Conservation (phyloP, 2,329 filamentous ascomycete species). For the Aspergillus floridensis region DNA sequence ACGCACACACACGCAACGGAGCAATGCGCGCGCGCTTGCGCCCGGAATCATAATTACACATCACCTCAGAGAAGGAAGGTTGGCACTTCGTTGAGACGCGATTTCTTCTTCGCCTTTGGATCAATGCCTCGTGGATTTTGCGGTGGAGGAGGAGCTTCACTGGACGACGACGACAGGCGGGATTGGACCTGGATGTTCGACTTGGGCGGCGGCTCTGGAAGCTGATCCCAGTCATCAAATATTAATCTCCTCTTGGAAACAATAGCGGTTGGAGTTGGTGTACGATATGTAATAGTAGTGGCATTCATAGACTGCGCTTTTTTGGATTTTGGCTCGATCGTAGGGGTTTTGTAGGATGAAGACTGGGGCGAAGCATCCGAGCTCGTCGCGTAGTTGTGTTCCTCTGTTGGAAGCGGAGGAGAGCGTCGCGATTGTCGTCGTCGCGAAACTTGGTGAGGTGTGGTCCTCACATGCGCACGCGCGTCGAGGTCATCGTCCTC, state of each 20-base stretch:
- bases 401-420: no score
- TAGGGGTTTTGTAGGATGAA: neutral
- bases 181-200: conserved; percentile 22
- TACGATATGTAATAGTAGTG: conserved; percentile 10
- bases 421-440: no score
- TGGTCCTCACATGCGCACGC: conserved; percentile 13
- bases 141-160: conserved; percentile 12
- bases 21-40: neutral
- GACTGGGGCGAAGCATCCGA: neutral
- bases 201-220: conserved; percentile 32
- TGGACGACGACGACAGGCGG: conserved; percentile 11
- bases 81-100: conserved; percentile 44
- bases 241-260: conserved; percentile 33
- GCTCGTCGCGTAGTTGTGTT: neutral
- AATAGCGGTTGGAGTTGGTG: conserved; percentile 2
- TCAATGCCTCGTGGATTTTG: conserved; percentile 17
- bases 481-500: conserved; percentile 38
- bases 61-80: conserved; percentile 41
- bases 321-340: conserved; percentile 2
- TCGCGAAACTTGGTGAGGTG: neutral
- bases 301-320: conserved; percentile 7
- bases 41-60: neutral
- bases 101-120: conserved; percentile 35
- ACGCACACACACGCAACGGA: neutral
- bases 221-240: conserved; percentile 41